Evolutionary conservation across 2,329 filamentous ascomycete species (phyloP).

Genomic region (Exophiala bonariae): DNA sequence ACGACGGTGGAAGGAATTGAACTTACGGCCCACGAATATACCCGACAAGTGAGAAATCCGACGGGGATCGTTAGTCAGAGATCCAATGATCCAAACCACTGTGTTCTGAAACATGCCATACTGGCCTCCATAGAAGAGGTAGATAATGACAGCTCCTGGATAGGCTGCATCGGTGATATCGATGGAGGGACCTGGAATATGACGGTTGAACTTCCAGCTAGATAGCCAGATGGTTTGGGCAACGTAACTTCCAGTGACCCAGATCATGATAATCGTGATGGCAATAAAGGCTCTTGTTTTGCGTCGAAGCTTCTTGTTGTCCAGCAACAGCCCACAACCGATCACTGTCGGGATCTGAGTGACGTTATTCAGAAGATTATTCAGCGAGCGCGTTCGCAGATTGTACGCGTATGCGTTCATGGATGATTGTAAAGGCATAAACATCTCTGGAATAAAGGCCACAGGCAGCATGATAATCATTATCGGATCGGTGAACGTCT

Average conservation of each 20-base stretch:
- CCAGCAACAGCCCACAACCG: conserved; percentile 28
- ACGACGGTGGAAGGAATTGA: too few species aligned
- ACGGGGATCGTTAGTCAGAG: conserved; percentile 21
- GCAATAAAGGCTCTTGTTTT: neutral
- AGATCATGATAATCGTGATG: neutral
- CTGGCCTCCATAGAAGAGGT: conserved; percentile 9
- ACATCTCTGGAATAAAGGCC: conserved; percentile 18
- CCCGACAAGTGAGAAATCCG: conserved; percentile 15
- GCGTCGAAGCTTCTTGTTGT: conserved; percentile 23
- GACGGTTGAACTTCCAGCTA: conserved; percentile 5
- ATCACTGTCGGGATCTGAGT: conserved; percentile 10
- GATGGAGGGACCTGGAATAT: neutral
- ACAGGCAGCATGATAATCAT: conserved; percentile 13
- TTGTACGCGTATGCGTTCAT: conserved; percentile 20
- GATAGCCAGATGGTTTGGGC: neutral
- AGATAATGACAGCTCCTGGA: conserved; percentile 3
- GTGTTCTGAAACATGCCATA: conserved; percentile 14
- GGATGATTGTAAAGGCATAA: conserved; percentile 1
- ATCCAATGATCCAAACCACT: conserved; percentile 11
- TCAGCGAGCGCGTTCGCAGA: conserved; percentile 19
- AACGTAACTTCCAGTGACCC: conserved; percentile 3
- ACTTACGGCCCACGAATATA: conserved; percentile 13
- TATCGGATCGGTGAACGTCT: conserved; percentile 9
- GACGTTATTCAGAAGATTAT: conserved; percentile 17
- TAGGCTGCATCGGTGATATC: conserved; percentile 7